phyloP scores from a whole-genome alignment of 1,139 yeast genomes.

The Scheffersomyces lignicola region DNA sequence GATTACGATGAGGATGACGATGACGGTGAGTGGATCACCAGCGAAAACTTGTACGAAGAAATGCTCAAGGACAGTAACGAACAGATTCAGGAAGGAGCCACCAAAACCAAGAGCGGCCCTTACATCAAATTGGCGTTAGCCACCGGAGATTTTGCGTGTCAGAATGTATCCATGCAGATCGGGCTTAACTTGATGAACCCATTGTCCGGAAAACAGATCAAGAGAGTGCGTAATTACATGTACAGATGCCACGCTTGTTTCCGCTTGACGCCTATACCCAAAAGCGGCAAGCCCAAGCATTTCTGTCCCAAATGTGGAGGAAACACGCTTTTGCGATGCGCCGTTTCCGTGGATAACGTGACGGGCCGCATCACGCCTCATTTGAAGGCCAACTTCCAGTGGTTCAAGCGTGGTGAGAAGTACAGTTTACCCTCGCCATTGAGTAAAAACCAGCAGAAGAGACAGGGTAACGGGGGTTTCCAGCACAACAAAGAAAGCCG shows the following conservation, averaged over 20 bases:
- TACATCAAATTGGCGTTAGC: slow-evolving; percentile 74
- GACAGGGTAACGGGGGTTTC: slow-evolving; percentile 69
- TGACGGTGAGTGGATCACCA: slow-evolving; percentile 96
- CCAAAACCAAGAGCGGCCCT: slow-evolving; percentile 21
- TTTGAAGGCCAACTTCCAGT: slow-evolving; percentile 85
- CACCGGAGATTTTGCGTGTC: slow-evolving; percentile 97
- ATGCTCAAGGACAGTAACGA: slow-evolving; percentile 64
- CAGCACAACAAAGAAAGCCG: slow-evolving; percentile 66
- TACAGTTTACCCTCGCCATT: slow-evolving; percentile 74
- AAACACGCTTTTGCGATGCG: slow-evolving; percentile 82
- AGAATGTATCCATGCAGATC: slow-evolving; percentile 88
- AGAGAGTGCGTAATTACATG: slow-evolving; percentile 87
- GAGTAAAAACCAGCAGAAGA: slow-evolving; percentile 61
- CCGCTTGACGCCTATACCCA: slow-evolving; percentile 73
- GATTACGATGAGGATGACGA: slow-evolving; percentile 63
- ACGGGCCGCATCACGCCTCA: slow-evolving; percentile 90
- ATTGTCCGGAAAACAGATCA: slow-evolving; percentile 81
- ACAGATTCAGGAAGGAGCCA: slow-evolving; percentile 28
- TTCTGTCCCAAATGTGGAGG: slow-evolving; percentile 98
- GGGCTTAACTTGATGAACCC: slow-evolving; percentile 86
- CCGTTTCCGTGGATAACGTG: slow-evolving; percentile 76
- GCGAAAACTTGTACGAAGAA: slow-evolving; percentile 74
- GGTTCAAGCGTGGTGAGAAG: slow-evolving; percentile 87
- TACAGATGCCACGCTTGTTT: slow-evolving; percentile 97
- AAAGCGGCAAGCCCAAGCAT: slow-evolving; percentile 73